A percentile compares a stretch with the other conserved stretches of the same genome.
These are phyloP conservation scores for Termitomyces sp. DNA, from an alignment of 768 basidiomycete species.

Conservation along the genomic window DNA sequence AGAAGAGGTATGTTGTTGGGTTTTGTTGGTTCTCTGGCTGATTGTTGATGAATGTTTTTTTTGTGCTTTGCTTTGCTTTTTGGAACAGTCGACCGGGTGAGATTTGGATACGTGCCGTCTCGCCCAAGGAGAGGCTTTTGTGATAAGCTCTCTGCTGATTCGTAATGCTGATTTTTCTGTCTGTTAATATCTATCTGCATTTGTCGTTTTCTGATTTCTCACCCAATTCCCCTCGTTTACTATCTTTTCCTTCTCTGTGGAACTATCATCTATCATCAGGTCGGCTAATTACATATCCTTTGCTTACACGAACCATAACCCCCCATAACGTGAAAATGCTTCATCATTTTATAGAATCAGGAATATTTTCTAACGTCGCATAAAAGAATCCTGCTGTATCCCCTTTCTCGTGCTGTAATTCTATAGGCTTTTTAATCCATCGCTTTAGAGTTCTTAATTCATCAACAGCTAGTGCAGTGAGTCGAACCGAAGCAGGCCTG, in stretches of 20 bases:
- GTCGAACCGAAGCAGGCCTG: too few relatives aligned
- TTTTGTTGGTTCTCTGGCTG: too few relatives aligned
- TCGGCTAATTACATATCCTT: conserved; percentile 5
- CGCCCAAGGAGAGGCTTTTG: conserved; percentile 57
- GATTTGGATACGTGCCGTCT: conserved; percentile 65
- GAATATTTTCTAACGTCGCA: too few relatives aligned
- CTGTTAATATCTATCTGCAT: not conserved
- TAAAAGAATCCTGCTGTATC: too few relatives aligned
- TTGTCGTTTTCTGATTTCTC: not conserved
- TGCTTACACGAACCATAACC: not conserved
- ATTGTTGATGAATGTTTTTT: too few relatives aligned
- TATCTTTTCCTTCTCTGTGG: not conserved
- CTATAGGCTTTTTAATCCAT: too few relatives aligned
- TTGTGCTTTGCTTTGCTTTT: not conserved
- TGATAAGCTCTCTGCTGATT: conserved; percentile 11
- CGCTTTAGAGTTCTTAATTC: too few relatives aligned
- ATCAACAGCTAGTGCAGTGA: not conserved
- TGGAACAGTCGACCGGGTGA: conserved; percentile 59
- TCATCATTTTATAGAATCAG: too few relatives aligned
- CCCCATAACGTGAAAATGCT: too few relatives aligned
- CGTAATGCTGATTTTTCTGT: not conserved
- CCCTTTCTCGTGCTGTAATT: too few relatives aligned
- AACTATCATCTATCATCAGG: conserved; percentile 5
- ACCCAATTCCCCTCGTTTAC: not conserved
- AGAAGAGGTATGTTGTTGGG: conserved; percentile 53